Percentiles rank a stretch among this genome's conserved stretches.
These are phyloP conservation scores for Chytriomyces sp. DNA, from an alignment of 192 early-diverging fungal genomes.

Conservation along the genomic window DNA sequence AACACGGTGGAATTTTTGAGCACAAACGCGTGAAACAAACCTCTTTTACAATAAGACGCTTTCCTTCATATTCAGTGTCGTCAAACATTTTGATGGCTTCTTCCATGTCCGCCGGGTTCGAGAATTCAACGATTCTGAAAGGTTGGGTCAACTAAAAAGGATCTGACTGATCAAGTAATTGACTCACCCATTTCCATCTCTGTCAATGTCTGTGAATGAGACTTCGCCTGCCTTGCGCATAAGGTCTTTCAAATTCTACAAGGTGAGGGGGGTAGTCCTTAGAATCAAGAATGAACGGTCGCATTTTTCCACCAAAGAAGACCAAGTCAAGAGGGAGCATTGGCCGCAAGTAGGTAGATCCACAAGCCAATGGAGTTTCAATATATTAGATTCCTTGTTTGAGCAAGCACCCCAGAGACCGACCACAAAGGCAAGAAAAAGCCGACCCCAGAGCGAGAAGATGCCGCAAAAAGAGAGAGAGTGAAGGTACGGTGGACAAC, in stretches of 20 bases:
- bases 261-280: constrained; percentile 5
- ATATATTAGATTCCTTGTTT: not conserved
- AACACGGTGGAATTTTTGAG: no score
- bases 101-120: constrained; percentile 76
- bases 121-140: constrained; percentile 88
- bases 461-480: not conserved
- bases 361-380: no score
- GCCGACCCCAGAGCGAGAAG: not conserved
- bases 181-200: constrained; percentile 80
- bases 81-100: constrained; percentile 86
- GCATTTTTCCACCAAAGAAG: no score
- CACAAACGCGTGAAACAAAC: constrained; percentile 13
- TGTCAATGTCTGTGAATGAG: constrained; percentile 88
- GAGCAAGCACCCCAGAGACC: not conserved
- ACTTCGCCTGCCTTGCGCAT: constrained; percentile 95
- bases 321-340: no score
- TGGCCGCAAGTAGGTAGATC: no score
- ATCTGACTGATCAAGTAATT: not conserved
- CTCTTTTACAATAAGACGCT: constrained; percentile 47
- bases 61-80: constrained; percentile 63
- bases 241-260: constrained; percentile 94
- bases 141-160: constrained; percentile 12
- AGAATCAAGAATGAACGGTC: not conserved
- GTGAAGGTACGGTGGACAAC: not conserved
- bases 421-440: not conserved